Evolutionary conservation across 306 rosid genomes (phyloP).

Genomic region (Dicorynia guianensis): DNA sequence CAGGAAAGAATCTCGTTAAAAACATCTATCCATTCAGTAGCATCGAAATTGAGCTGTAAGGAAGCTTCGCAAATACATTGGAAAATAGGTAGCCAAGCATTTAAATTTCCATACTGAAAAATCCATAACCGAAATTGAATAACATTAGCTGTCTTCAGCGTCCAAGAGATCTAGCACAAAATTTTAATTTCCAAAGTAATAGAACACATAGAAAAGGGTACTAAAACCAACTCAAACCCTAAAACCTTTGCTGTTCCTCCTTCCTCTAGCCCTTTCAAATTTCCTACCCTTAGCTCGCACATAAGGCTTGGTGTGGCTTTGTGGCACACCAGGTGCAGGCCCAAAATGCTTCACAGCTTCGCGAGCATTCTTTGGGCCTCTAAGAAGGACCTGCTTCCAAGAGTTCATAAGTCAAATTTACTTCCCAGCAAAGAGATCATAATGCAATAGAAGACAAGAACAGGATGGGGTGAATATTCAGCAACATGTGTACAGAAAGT

Average conservation of each 20-base stretch:
- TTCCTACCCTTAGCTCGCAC: slow-evolving; percentile 84
- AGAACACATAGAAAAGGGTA: slow-evolving; percentile 33
- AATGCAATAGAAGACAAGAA: no score
- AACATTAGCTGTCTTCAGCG: slow-evolving; percentile 24
- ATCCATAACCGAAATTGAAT: slow-evolving; percentile 27
- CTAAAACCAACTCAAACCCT: slow-evolving; percentile 57
- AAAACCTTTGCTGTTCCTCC: slow-evolving; percentile 78
- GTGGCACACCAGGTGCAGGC: slow-evolving; percentile 93
- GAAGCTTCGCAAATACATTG: slow-evolving; percentile 1
- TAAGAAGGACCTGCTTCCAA: slow-evolving; percentile 68
- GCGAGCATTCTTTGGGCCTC: slow-evolving; percentile 85
- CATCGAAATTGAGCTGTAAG: slow-evolving; percentile 19
- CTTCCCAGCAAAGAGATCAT: no score
- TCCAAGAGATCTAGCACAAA: slow-evolving; percentile 36
- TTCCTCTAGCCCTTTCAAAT: slow-evolving; percentile 85
- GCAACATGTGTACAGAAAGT: no score
- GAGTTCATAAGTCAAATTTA: not conserved
- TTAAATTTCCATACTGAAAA: slow-evolving; percentile 21
- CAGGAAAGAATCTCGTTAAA: not conserved
- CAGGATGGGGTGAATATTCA: no score
- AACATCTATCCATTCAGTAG: not conserved
- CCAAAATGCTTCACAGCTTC: slow-evolving; percentile 93
- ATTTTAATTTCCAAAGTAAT: slow-evolving; percentile 36
- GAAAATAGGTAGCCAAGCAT: not conserved
- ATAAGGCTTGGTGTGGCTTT: slow-evolving; percentile 80